Percentiles rank a stretch among this genome's conserved stretches.
Evolutionary conservation across 768 basidiomycete genomes (phyloP).

Genomic region (Auriscalpium vulgare): DNA sequence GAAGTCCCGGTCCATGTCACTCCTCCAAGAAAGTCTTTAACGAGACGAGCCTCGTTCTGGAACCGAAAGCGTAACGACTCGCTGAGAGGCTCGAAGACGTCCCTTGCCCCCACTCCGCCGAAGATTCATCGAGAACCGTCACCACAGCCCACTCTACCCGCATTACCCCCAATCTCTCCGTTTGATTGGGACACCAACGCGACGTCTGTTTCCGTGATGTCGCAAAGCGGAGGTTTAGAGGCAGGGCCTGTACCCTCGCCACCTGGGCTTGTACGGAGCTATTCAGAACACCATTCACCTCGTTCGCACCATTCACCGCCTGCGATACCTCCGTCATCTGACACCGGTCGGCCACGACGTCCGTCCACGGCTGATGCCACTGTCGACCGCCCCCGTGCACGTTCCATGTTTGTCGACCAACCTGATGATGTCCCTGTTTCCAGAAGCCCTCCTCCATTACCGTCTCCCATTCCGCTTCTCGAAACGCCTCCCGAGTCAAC

Average conservation of each 20-base stretch:
- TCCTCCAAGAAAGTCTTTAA: slow-evolving; percentile 12
- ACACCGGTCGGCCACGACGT: slow-evolving; percentile 18
- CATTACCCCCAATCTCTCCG: slow-evolving; percentile 36
- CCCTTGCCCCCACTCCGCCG: no score
- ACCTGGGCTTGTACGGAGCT: slow-evolving; percentile 8
- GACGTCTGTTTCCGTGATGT: slow-evolving; percentile 17
- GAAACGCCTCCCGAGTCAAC: no score
- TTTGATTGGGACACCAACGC: slow-evolving; percentile 28
- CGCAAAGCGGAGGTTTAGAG: slow-evolving; percentile 17
- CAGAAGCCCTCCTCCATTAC: background rate
- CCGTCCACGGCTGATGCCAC: slow-evolving; percentile 37
- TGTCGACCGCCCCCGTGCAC: slow-evolving; percentile 20
- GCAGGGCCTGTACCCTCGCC: slow-evolving; percentile 12
- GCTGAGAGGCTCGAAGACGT: slow-evolving; percentile 28
- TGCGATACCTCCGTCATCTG: background rate
- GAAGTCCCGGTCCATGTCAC: slow-evolving; percentile 18
- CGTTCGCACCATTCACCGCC: background rate
- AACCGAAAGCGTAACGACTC: slow-evolving; percentile 19
- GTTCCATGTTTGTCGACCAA: slow-evolving; percentile 19
- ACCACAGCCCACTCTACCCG: slow-evolving; percentile 29
- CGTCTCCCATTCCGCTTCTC: background rate
- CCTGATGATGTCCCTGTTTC: background rate
- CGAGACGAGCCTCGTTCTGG: slow-evolving; percentile 16
- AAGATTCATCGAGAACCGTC: slow-evolving; percentile 18
- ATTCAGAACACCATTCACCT: background rate